phyloP scores from a whole-genome alignment of 257 asterid species.

The Mitragyna speciosa region DNA sequence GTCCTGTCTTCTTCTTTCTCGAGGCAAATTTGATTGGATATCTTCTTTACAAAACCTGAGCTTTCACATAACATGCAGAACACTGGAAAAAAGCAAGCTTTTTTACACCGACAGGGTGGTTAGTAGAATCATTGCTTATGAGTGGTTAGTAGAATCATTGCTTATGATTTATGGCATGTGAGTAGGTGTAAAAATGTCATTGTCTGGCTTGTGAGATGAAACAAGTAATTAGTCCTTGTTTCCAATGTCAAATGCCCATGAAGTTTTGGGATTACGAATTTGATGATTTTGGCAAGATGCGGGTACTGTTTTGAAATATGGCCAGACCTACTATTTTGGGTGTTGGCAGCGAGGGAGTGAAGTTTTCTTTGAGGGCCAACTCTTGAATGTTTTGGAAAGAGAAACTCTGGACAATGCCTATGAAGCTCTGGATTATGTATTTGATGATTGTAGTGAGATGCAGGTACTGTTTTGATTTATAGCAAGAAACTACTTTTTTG shows the following conservation, averaged over 20 bases:
- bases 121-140: background rate
- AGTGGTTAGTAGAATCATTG: background rate
- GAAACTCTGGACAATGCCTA: background rate
- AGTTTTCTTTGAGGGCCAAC: background rate
- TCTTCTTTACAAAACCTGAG: too few species aligned
- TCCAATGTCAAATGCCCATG: background rate
- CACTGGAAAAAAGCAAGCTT: too few species aligned
- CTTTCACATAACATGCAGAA: too few species aligned
- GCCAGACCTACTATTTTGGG: too few species aligned
- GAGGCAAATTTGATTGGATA: too few species aligned
- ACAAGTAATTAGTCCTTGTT: background rate
- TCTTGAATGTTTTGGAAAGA: background rate
- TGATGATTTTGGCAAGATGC: background rate
- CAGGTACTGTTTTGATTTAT: too few species aligned
- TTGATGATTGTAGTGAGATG: background rate
- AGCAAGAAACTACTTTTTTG: too few species aligned
- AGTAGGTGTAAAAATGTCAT: background rate
- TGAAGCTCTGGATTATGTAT: background rate
- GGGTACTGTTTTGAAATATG: too few species aligned
- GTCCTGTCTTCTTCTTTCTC: too few species aligned
- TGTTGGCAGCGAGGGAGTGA: too few species aligned
- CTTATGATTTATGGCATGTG: background rate
- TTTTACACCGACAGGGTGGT: too few species aligned
- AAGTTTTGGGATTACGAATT: background rate
- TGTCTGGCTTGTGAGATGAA: too few species aligned